Base-by-base conservation (phyloP, 495 filamentous ascomycete genomes). In the Penicillium longicatenatum region DNA sequence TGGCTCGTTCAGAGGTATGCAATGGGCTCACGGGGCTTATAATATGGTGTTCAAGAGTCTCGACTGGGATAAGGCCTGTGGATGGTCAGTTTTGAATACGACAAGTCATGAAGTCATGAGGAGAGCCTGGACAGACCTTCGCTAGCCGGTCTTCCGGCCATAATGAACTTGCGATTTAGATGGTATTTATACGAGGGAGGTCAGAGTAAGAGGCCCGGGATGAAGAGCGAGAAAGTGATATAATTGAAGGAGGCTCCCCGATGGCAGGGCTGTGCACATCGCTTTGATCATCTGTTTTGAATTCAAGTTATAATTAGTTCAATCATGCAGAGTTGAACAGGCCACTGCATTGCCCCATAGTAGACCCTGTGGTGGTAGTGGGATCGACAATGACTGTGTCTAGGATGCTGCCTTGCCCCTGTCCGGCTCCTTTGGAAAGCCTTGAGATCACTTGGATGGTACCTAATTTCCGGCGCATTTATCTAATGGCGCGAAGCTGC, bases 31-130 rank as follows among this genome's bases (percentile, higher is more conserved):
- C 16, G 10, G 41, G 44, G 57, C 49, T 21, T 37, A 12, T 11
- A 21, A 19, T 17, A 8, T 31, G 11, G 30, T 42, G 42, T 29
- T 29, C 42, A 29, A 43, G 50, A 37, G 50, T 45, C 39, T 49
- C 44, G 44, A 54, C 33, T 22, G 57, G 57, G 19, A 54, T 59
- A 17, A 59, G 57, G 19, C 57, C 57, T 59, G 41, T 12, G n/a
- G 43, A 16, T 21, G 31, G 37, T 39, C 37, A 39, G 37, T n/a
- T n/a, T 39, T 39, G 14, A 16, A 10, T 14, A 35, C 9, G 31
- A 35, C 9, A 35, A 35, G 12, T 35, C 6, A 35, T 35, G 31
- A 35, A 35, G 31, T 35, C 10, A 14, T 35, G 31, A 3, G 4
- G 16, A 16, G 37, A 12, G 33, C 10, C 37, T 3, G 16, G 4